Evolutionary conservation across 1,139 yeast species (phyloP), one percentile per base, ranked within the genome.

Genomic region (Saccharomyces hybrid): DNA sequence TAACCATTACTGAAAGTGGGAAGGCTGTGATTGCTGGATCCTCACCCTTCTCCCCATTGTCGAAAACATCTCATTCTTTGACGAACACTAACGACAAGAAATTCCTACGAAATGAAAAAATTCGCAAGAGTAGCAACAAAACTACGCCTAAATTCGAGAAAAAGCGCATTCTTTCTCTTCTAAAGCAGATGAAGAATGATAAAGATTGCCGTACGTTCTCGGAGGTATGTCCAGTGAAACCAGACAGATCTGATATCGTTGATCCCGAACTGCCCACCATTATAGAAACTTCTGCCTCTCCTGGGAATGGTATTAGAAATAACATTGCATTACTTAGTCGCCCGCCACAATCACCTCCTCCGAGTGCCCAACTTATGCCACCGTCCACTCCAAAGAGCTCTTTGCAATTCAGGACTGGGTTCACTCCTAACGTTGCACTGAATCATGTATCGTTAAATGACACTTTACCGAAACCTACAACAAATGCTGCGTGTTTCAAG

Each of bases 331-430:
- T 38, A 16, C 5, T 38, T 38, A 7, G 13, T 8, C 42, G 23
- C 8, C 11, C 42, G 8, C 42, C 42, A n/a, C 42, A 38, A 38
- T 38, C 42, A 38, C 42, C 42, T 4, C 42, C 42, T 7, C 42
- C 42, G 11, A 38, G 42, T 5, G 42, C 42, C 8, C 42, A 38
- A 16, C 23, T 38, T 16, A 52, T 55, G 20, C 51, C 61, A 14
- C 67, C 66, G 7, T 58, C 65, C 2, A 63, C 66, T 1, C 70
- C 70, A 25, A 58, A 64, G 41, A 51, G 66, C 11, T 52, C 61
- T 11, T 59, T 63, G 20, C 62, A 64, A 34, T 59, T 65, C 34
- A 63, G 62, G 50, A 67, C 69, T 2, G 71, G 71, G 4, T 63
- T 68, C 23, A 67, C 71, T 2, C 71, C 71, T 7, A 61, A 61